Conservation (phyloP, 2,329 filamentous ascomycete species). For the Colletotrichum sp. region DNA sequence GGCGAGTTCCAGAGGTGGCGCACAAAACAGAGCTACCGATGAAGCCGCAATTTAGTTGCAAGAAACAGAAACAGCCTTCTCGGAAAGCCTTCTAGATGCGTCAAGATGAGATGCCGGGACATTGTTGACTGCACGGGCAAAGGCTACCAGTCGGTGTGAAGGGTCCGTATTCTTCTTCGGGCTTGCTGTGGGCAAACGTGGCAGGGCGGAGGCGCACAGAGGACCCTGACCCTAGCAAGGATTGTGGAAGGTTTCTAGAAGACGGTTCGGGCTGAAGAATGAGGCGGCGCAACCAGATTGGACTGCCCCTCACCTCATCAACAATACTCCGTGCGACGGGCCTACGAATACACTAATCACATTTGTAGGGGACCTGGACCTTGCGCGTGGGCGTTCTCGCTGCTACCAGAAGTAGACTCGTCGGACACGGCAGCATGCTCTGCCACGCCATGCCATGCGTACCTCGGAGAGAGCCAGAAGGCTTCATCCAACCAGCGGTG, state of each 20-base stretch:
- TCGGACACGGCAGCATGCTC: background rate
- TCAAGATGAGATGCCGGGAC: background rate
- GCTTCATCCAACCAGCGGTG: slow-evolving; percentile 11
- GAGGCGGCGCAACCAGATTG: background rate
- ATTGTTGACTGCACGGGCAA: background rate
- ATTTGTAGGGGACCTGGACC: background rate
- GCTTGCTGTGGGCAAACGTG: background rate
- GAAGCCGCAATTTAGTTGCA: background rate
- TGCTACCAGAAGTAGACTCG: background rate
- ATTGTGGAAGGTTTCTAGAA: slow-evolving; percentile 21
- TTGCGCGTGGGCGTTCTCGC: background rate
- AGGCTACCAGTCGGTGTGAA: background rate
- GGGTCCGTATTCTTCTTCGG: background rate
- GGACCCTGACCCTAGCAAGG: slow-evolving; percentile 14
- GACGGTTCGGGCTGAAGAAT: slow-evolving; percentile 17
- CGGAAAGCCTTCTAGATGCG: background rate
- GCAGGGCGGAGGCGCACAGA: slow-evolving; percentile 13
- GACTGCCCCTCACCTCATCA: background rate
- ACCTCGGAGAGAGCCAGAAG: background rate
- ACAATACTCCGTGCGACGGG: background rate
- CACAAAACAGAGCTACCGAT: background rate
- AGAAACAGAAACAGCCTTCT: background rate
- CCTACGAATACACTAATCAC: background rate
- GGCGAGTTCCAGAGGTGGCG: background rate
- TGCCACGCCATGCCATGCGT: background rate